A percentile compares a stretch with the other conserved stretches of the same genome.
Evolutionary conservation across 2,329 filamentous ascomycete species (phyloP).

Genomic region (Thyridium curvatum): DNA sequence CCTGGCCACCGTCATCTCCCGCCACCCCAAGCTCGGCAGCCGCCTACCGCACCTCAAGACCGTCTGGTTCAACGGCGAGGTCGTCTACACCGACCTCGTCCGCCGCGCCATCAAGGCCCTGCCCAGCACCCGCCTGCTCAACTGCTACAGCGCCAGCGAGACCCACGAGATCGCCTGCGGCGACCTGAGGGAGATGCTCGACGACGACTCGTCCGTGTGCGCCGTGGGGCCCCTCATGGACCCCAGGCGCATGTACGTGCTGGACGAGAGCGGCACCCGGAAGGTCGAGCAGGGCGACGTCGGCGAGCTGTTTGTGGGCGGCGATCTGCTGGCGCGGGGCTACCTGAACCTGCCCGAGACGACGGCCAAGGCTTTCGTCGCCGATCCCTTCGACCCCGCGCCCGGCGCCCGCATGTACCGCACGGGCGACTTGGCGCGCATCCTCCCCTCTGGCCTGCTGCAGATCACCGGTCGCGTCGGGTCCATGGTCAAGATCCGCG

Average conservation of each 20-base stretch:
- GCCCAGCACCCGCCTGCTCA: constrained; percentile 64
- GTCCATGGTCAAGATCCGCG: constrained; percentile 75
- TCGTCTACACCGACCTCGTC: constrained; percentile 72
- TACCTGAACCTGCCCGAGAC: constrained; percentile 77
- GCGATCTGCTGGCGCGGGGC: constrained; percentile 65
- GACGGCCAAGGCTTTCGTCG: constrained; percentile 65
- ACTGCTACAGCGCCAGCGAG: constrained; percentile 78
- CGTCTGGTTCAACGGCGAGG: constrained; percentile 77
- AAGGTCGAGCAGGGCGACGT: constrained; percentile 48
- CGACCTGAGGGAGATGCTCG: constrained; percentile 63
- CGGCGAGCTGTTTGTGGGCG: constrained; percentile 72
- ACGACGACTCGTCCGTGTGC: constrained; percentile 58
- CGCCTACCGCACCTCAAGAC: constrained; percentile 61
- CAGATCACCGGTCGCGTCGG: constrained; percentile 73
- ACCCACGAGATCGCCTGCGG: constrained; percentile 76
- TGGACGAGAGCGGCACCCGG: constrained; percentile 54
- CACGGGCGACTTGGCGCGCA: constrained; percentile 64
- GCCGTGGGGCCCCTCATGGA: constrained; percentile 68
- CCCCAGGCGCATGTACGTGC: constrained; percentile 62
- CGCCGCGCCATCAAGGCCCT: constrained; percentile 61
- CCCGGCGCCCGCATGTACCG: constrained; percentile 65
- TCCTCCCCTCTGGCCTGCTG: constrained; percentile 60
- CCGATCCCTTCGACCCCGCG: constrained; percentile 55
- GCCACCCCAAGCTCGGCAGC: constrained; percentile 58
- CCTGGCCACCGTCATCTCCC: constrained; percentile 65